Conservation (phyloP, 306 rosid genomes). For the Cicer cuneatum region DNA sequence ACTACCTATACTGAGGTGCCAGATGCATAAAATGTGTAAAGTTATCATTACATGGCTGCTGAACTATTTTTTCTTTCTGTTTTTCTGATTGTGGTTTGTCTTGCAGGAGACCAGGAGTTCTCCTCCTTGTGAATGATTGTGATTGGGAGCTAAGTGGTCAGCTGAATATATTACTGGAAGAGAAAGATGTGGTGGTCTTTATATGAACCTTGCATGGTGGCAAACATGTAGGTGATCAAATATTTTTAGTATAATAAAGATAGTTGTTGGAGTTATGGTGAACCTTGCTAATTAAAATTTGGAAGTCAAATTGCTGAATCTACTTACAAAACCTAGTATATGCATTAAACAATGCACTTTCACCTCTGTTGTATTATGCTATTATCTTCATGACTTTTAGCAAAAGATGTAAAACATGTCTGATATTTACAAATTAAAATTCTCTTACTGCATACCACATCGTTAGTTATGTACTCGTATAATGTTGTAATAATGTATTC, state of each 20-base stretch:
- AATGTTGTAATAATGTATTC: neutral
- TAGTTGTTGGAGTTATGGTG: conserved; percentile 15
- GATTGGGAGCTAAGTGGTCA: too few relatives aligned
- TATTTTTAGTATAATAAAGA: neutral
- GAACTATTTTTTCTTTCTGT: neutral
- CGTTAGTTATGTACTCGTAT: neutral
- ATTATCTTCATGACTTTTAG: neutral
- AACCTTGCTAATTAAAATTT: neutral
- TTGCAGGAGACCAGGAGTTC: too few relatives aligned
- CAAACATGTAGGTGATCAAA: conserved; percentile 43
- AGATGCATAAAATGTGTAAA: too few relatives aligned
- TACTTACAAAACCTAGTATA: neutral
- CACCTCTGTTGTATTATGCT: neutral
- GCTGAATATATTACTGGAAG: too few relatives aligned
- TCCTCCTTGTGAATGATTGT: too few relatives aligned
- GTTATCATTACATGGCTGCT: neutral
- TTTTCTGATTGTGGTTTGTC: neutral
- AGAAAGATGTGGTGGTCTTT: conserved; percentile 67
- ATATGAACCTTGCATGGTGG: conserved; percentile 95
- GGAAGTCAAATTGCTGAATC: conserved; percentile 20
- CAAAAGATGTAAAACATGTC: conserved; percentile 25
- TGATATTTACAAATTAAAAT: conserved; percentile 9
- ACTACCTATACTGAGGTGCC: too few relatives aligned
- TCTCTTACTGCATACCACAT: neutral
- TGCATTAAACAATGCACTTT: neutral